These are phyloP conservation scores for Phyllachora maydis DNA, from an alignment of 2,329 filamentous ascomycete genomes.

Conservation along the genomic window DNA sequence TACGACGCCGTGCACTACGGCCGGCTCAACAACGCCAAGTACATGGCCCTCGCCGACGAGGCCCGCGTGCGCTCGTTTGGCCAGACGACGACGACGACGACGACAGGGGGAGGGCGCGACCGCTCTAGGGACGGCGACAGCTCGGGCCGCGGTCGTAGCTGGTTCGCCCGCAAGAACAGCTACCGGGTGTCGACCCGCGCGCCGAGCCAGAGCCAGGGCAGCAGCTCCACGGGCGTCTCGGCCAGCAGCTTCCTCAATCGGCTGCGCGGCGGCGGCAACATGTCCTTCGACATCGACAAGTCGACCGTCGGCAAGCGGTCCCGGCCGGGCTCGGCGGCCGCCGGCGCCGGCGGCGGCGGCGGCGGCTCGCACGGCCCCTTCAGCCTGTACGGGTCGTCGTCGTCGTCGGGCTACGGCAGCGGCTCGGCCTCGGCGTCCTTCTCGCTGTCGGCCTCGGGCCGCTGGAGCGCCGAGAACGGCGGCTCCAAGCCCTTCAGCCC, in stretches of 20 bases:
- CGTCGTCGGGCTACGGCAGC: slow-evolving; percentile 21
- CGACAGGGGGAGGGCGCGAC: slow-evolving; percentile 15
- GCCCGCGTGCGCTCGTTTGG: slow-evolving; percentile 54
- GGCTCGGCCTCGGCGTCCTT: slow-evolving; percentile 36
- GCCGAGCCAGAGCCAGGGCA: slow-evolving; percentile 49
- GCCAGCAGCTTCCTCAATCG: slow-evolving; percentile 60
- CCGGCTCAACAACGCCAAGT: slow-evolving; percentile 82
- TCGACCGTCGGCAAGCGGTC: slow-evolving; percentile 46
- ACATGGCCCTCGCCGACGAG: slow-evolving; percentile 46
- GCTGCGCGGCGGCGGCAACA: slow-evolving; percentile 49
- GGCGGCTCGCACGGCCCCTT: slow-evolving; percentile 13
- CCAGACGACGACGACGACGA: slow-evolving; percentile 25
- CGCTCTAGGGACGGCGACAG: slow-evolving; percentile 18
- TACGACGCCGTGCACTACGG: slow-evolving; percentile 78
- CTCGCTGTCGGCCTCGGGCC: slow-evolving; percentile 22
- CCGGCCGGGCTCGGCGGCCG: slow-evolving; percentile 26
- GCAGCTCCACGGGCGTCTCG: slow-evolving; percentile 39
- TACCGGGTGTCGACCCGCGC: slow-evolving; percentile 42
- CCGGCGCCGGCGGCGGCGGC: too few relatives aligned
- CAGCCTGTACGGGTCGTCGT: slow-evolving; percentile 42
- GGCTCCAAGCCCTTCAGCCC: slow-evolving; percentile 29
- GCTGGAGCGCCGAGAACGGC: slow-evolving; percentile 44
- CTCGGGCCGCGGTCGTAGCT: slow-evolving; percentile 26
- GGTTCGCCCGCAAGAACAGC: slow-evolving; percentile 43
- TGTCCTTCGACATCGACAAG: slow-evolving; percentile 61